Conservation (phyloP, 2,329 filamentous ascomycete genomes). For the Arthroderma sp. region DNA sequence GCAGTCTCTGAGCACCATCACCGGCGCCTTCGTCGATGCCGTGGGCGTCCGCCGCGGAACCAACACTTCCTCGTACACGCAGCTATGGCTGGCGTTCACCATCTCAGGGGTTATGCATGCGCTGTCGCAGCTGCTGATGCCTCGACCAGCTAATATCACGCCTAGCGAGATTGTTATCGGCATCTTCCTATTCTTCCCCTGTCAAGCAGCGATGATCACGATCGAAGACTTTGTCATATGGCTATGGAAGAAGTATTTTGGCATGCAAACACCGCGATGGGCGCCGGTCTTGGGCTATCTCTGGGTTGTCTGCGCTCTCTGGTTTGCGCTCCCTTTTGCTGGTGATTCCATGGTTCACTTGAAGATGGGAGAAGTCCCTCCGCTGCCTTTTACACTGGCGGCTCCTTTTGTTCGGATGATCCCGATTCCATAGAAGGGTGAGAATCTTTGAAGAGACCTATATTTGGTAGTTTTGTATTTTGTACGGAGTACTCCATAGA, state of each 20-base stretch:
- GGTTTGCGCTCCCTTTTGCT: background rate
- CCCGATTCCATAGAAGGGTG: background rate
- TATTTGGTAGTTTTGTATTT: background rate
- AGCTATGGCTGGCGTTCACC: background rate
- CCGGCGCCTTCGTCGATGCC: background rate
- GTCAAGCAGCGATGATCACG: background rate
- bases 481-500: no score
- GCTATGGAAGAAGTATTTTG: background rate
- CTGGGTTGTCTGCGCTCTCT: background rate
- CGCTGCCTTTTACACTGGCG: background rate
- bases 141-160: background rate
- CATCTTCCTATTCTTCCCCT: background rate
- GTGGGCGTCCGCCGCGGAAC: background rate
- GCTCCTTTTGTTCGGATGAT: background rate
- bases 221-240: background rate
- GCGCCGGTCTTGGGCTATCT: background rate
- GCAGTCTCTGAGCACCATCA: background rate
- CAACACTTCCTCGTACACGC: background rate
- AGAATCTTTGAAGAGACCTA: no score
- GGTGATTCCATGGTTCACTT: background rate
- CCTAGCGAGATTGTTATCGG: background rate
- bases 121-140: background rate
- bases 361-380: background rate
- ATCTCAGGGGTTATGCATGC: background rate
- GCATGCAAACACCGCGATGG: background rate